These are phyloP conservation scores for Tulasnella sp. DNA, from an alignment of 768 basidiomycete species.

Conservation along the genomic window DNA sequence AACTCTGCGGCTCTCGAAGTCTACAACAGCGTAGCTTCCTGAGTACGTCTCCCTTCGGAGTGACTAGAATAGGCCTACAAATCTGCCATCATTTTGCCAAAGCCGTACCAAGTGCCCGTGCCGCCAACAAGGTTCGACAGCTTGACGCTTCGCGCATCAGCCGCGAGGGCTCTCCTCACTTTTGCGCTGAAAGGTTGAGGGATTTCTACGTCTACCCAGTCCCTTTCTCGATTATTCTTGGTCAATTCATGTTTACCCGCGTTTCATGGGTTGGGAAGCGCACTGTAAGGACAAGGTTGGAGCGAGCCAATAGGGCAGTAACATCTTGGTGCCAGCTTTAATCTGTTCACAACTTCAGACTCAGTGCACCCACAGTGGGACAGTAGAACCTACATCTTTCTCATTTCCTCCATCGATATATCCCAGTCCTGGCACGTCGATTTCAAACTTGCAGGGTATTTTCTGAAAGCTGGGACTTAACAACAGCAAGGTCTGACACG, in stretches of 20 bases:
- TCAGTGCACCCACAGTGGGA: constrained; percentile 9
- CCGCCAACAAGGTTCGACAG: constrained; percentile 82
- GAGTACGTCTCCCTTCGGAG: neutral
- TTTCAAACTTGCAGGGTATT: constrained; percentile 90
- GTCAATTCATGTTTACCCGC: neutral
- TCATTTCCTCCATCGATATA: constrained; percentile 87
- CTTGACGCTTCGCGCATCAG: constrained; percentile 83
- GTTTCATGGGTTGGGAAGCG: constrained; percentile 37
- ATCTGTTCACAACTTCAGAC: constrained; percentile 56
- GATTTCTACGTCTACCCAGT: constrained; percentile 87
- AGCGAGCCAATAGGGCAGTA: constrained; percentile 89
- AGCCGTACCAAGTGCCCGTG: constrained; percentile 90
- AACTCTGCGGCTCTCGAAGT: constrained; percentile 72
- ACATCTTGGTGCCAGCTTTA: constrained; percentile 70
- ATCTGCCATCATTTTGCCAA: constrained; percentile 82
- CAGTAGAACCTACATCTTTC: constrained; percentile 63
- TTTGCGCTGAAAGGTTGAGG: constrained; percentile 74
- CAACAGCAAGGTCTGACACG: neutral
- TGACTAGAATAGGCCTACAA: constrained; percentile 55
- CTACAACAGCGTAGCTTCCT: constrained; percentile 47
- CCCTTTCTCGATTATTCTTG: constrained; percentile 51
- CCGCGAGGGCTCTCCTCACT: constrained; percentile 85
- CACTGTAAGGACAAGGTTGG: constrained; percentile 84
- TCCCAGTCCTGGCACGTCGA: constrained; percentile 82
- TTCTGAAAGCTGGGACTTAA: constrained; percentile 56